Evolutionary conservation across 768 basidiomycete species (phyloP).

Genomic region (Russula griseocarnosa): DNA sequence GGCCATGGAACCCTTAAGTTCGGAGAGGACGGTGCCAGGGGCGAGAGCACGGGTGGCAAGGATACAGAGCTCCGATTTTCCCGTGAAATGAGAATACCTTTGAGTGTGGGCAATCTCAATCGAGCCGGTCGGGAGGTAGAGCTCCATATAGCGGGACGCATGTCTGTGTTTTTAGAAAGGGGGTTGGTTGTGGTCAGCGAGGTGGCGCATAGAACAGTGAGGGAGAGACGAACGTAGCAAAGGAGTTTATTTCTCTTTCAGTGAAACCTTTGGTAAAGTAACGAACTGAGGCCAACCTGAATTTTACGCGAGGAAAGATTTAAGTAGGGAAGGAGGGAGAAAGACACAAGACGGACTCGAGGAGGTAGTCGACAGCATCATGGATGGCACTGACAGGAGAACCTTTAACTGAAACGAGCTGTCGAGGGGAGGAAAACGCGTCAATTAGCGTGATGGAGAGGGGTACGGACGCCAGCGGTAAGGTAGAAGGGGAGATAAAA

Average conservation of each 20-base stretch:
- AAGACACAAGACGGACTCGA: constrained; percentile 52
- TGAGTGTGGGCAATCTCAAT: constrained; percentile 90
- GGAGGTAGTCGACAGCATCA: constrained; percentile 72
- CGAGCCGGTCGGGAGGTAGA: constrained; percentile 76
- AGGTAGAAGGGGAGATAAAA: constrained; percentile 25
- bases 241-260: constrained; percentile 86
- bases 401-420: constrained; percentile 60
- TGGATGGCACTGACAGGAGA: constrained; percentile 56
- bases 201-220: constrained; percentile 29
- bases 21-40: constrained; percentile 71
- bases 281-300: constrained; percentile 68
- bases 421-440: constrained; percentile 27
- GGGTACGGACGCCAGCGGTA: constrained; percentile 23
- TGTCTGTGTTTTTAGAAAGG: constrained; percentile 48
- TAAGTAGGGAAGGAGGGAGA: constrained; percentile 29
- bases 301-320: not conserved
- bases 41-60: constrained; percentile 70
- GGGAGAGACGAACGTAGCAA: constrained; percentile 71
- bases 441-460: constrained; percentile 22
- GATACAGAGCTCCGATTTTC: constrained; percentile 86
- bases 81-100: constrained; percentile 80
- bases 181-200: constrained; percentile 29
- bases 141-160: constrained; percentile 83
- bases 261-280: constrained; percentile 72
- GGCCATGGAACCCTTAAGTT: constrained; percentile 88